phyloP scores from a whole-genome alignment of 176 grass and related monocot species.

The Urochloa ruziziensis region DNA sequence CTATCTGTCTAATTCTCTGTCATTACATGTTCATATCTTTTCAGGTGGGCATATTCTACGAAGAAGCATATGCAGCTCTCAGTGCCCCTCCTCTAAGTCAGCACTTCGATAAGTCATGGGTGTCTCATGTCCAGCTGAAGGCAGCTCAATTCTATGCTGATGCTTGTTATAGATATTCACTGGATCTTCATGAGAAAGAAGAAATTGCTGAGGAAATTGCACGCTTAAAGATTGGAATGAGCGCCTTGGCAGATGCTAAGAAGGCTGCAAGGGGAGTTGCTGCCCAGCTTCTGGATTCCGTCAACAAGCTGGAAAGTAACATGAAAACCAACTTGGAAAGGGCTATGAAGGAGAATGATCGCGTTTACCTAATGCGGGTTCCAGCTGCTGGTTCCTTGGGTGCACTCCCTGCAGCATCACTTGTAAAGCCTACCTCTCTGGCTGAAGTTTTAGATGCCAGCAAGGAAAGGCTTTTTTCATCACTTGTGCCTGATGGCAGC shows the following conservation, averaged over 20 bases:
- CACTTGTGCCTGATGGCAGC: conserved; percentile 89
- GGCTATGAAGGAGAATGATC: conserved; percentile 90
- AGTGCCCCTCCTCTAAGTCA: conserved; percentile 68
- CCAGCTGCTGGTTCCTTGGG: conserved; percentile 75
- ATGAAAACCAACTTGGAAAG: conserved; percentile 93
- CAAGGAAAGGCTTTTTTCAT: conserved; percentile 90
- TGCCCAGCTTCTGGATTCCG: conserved; percentile 70
- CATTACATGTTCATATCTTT: conserved; percentile 9
- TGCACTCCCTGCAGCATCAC: conserved; percentile 68
- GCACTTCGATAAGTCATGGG: conserved; percentile 96
- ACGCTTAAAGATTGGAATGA: conserved; percentile 83
- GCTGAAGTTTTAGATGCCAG: conserved; percentile 89
- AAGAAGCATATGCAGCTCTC: conserved; percentile 86
- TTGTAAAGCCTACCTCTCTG: conserved; percentile 76
- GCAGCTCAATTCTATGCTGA: conserved; percentile 94
- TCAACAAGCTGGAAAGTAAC: conserved; percentile 73
- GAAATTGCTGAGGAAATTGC: conserved; percentile 95
- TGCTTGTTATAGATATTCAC: conserved; percentile 85
- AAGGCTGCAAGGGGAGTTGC: conserved; percentile 82
- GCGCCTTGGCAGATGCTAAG: conserved; percentile 84
- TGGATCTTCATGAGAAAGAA: conserved; percentile 93
- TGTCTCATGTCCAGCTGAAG: conserved; percentile 93
- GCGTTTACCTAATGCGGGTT: conserved; percentile 97
- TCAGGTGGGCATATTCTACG: conserved; percentile 94
- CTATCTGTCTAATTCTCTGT: no score